A percentile compares a stretch with the other conserved stretches of the same genome.
phyloP scores from a whole-genome alignment of 2,329 filamentous ascomycete species.

The Verticillium dahliae region DNA sequence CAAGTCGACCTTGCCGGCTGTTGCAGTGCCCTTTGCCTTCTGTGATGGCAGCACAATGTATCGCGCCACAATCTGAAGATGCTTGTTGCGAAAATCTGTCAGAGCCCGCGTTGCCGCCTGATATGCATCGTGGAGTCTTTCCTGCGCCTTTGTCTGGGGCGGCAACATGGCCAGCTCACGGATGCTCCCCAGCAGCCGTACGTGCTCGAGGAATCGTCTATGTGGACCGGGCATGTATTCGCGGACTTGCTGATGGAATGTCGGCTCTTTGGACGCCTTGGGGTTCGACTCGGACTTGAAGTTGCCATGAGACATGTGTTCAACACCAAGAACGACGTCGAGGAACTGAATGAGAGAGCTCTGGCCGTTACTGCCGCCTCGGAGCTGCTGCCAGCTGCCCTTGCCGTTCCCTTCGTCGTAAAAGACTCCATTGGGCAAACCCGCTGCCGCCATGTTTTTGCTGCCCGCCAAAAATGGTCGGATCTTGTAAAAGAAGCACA shows the following conservation, averaged over 20 bases:
- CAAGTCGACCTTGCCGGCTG: slow-evolving; percentile 22
- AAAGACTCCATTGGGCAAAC: slow-evolving; percentile 74
- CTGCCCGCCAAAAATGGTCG: slow-evolving; percentile 84
- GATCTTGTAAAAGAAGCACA: slow-evolving; percentile 84
- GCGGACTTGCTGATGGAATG: slow-evolving; percentile 63
- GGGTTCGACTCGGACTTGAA: slow-evolving; percentile 15
- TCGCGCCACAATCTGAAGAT: slow-evolving; percentile 82
- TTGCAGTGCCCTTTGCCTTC: slow-evolving; percentile 23
- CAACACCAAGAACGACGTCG: slow-evolving; percentile 77
- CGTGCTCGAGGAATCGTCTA: slow-evolving; percentile 66
- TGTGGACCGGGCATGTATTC: slow-evolving; percentile 88
- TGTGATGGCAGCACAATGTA: slow-evolving; percentile 81
- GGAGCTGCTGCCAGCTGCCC: slow-evolving; percentile 66
- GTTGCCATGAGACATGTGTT: slow-evolving; percentile 52
- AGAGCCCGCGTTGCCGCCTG: slow-evolving; percentile 71
- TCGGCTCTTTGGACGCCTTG: slow-evolving; percentile 16
- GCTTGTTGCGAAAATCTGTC: slow-evolving; percentile 70
- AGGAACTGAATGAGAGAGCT: slow-evolving; percentile 91
- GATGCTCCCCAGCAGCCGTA: slow-evolving; percentile 67
- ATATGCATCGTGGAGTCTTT: slow-evolving; percentile 42
- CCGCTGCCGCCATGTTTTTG: slow-evolving; percentile 84
- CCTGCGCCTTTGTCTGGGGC: slow-evolving; percentile 47
- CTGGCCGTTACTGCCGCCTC: slow-evolving; percentile 92
- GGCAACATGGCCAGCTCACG: slow-evolving; percentile 55
- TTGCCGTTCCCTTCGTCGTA: slow-evolving; percentile 69